Evolutionary conservation across 805 yeast species (phyloP).

Genomic region (Candida tibetensis): DNA sequence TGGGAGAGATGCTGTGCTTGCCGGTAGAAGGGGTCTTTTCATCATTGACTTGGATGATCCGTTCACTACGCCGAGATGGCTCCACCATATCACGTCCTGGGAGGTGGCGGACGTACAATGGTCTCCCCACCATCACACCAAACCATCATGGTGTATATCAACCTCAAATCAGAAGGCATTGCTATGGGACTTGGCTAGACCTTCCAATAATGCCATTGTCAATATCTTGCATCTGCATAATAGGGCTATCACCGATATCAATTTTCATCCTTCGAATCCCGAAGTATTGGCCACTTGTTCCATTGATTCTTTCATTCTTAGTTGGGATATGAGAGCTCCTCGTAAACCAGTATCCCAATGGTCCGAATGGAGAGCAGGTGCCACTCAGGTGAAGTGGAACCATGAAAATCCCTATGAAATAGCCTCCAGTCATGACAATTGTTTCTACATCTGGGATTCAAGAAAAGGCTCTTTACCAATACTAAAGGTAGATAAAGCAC

Average conservation of each 20-base stretch:
- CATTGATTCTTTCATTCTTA: slow-evolving; percentile 79
- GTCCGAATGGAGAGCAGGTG: slow-evolving; percentile 95
- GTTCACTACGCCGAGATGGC: slow-evolving; percentile 90
- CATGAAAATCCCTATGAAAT: slow-evolving; percentile 68
- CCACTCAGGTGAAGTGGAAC: slow-evolving; percentile 95
- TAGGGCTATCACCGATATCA: slow-evolving; percentile 93
- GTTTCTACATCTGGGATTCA: slow-evolving; percentile 82
- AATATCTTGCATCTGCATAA: slow-evolving; percentile 86
- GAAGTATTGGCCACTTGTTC: slow-evolving; percentile 90
- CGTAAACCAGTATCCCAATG: slow-evolving; percentile 68
- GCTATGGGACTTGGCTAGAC: slow-evolving; percentile 85
- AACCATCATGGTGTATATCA: slow-evolving; percentile 88
- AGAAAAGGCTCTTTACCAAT: slow-evolving; percentile 80
- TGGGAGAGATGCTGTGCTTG: slow-evolving; percentile 91
- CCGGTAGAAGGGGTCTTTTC: slow-evolving; percentile 77
- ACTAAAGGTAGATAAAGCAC: slow-evolving; percentile 61
- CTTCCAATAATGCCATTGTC: slow-evolving; percentile 70
- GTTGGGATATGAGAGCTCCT: slow-evolving; percentile 90
- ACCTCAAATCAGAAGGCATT: slow-evolving; percentile 94
- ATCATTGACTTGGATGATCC: slow-evolving; percentile 96
- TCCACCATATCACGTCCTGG: slow-evolving; percentile 91
- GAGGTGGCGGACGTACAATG: slow-evolving; percentile 99
- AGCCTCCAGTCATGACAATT: slow-evolving; percentile 84
- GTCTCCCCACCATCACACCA: slow-evolving; percentile 80
- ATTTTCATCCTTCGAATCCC: slow-evolving; percentile 85